Evolutionary conservation across 2,329 filamentous ascomycete genomes (phyloP), one percentile per base, ranked within the genome.

Genomic region (Verticillium nubilum): DNA sequence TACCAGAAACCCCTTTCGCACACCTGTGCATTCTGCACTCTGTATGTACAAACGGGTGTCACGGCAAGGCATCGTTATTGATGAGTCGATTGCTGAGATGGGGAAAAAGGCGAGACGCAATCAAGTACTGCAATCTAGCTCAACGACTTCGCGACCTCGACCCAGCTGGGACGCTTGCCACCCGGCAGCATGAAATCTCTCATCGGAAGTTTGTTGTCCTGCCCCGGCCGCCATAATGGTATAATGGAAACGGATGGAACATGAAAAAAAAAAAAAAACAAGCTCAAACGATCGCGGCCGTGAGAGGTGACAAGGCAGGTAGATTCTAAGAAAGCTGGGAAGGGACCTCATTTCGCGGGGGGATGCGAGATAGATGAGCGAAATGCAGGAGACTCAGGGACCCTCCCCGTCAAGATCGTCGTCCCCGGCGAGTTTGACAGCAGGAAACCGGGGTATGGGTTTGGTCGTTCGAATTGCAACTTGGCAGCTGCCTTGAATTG

Each of bases 321-420:
- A 9, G 10, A 6, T 50, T 13, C 42, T 23, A 17, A 15, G 12
- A 17, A 5, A 42, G 54, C 54, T 35, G 35, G 54, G 33, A 56
- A 10, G 31, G 27, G 54, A 31, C 19, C 33, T 56, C 54, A 56
- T 56, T 56, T 56, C 54, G 54, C 54, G 54, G 54, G 42, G 29
- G 25, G 54, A 56, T 56, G 54, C 54, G 42, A 42, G 54, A 27
- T 56, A 56, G 54, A 56, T 56, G 54, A 56, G 33, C 42, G 54
- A 56, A 47, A 47, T 56, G 54, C 54, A 47, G 33, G 25, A 19
- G 33, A 31, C 28, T 25, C 54, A 56, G 54, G 54, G 33, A 47
- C 54, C 54, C 35, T 50, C 54, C 54, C 37, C 27, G 54, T 47
- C 19, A 15, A 23, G 42, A 50, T 50, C 19, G 9, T 50, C 19